phyloP scores from a whole-genome alignment of 2,329 filamentous ascomycete genomes.

The Clonostachys sp. region DNA sequence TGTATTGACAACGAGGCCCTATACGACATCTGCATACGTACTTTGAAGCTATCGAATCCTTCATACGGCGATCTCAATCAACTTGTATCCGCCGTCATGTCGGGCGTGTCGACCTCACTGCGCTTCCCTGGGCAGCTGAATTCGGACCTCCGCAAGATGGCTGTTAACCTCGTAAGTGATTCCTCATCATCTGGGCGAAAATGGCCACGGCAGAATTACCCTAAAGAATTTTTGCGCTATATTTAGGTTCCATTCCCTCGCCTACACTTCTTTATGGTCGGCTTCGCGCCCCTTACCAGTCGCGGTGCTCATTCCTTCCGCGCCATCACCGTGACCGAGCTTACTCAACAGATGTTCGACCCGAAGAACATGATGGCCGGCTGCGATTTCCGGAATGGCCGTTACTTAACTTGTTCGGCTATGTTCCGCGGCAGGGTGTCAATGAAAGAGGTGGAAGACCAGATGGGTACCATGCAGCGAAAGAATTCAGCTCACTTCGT shows the following conservation, averaged over 20 bases:
- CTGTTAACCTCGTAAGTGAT: conserved; percentile 75
- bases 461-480: conserved; percentile 99
- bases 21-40: conserved; percentile 99
- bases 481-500: conserved; percentile 99
- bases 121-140: conserved; percentile 99
- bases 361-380: conserved; percentile 99
- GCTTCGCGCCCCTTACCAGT: conserved; percentile 96
- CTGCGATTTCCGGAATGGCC: conserved; percentile 98
- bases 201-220: no score
- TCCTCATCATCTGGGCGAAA: no score
- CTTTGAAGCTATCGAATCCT: conserved; percentile 96
- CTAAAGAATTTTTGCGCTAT: no score
- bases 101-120: conserved; percentile 95
- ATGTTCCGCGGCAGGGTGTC: conserved; percentile 99
- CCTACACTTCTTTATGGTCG: conserved; percentile 99
- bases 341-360: conserved; percentile 99
- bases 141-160: conserved; percentile 98
- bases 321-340: conserved; percentile 92
- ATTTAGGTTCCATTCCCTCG: conserved; percentile 87
- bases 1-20: conserved; percentile 99
- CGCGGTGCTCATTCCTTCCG: conserved; percentile 85
- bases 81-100: conserved; percentile 99
- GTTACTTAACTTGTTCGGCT: conserved; percentile 98
- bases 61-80: conserved; percentile 99
- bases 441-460: conserved; percentile 99